Evolutionary conservation across 805 yeast genomes (phyloP).

Genomic region (Kodamaea hsintzibuensis): DNA sequence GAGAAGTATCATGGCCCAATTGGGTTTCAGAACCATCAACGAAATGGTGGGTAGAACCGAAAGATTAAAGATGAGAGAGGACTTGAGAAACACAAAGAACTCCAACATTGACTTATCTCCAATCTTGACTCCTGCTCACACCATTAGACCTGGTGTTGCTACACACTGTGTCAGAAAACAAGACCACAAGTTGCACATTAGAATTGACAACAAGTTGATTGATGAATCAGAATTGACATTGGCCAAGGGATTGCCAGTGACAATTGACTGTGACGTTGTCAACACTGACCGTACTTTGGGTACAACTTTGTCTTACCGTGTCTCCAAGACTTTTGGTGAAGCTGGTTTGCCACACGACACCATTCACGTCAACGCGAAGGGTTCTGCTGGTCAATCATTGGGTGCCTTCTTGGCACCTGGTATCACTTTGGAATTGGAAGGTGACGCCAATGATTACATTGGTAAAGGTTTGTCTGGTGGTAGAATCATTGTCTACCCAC

Average conservation of each 20-base stretch:
- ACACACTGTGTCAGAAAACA: conserved; percentile 90
- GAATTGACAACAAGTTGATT: conserved; percentile 92
- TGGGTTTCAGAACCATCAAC: conserved; percentile 92
- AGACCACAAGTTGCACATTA: conserved; percentile 89
- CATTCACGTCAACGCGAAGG: conserved; percentile 85
- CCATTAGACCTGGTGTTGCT: conserved; percentile 95
- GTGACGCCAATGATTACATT: conserved; percentile 97
- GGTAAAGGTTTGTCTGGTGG: conserved; percentile 98
- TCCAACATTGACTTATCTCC: conserved; percentile 91
- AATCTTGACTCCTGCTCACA: conserved; percentile 93
- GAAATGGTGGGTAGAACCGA: conserved; percentile 99
- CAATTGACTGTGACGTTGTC: conserved; percentile 88
- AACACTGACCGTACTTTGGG: conserved; percentile 98
- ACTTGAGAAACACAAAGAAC: conserved; percentile 83
- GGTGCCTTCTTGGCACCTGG: conserved; percentile 98
- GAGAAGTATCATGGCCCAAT: conserved; percentile 87
- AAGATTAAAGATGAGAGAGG: conserved; percentile 81
- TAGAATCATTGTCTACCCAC: conserved; percentile 88
- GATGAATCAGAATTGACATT: conserved; percentile 96
- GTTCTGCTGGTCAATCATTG: conserved; percentile 97
- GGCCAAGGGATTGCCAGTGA: conserved; percentile 93
- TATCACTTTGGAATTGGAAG: conserved; percentile 90
- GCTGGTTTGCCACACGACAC: conserved; percentile 94
- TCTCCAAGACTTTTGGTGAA: conserved; percentile 92
- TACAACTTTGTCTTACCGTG: conserved; percentile 89